Evolutionary conservation across 495 filamentous ascomycete species (phyloP).

Genomic region (Tuber melanosporum): DNA sequence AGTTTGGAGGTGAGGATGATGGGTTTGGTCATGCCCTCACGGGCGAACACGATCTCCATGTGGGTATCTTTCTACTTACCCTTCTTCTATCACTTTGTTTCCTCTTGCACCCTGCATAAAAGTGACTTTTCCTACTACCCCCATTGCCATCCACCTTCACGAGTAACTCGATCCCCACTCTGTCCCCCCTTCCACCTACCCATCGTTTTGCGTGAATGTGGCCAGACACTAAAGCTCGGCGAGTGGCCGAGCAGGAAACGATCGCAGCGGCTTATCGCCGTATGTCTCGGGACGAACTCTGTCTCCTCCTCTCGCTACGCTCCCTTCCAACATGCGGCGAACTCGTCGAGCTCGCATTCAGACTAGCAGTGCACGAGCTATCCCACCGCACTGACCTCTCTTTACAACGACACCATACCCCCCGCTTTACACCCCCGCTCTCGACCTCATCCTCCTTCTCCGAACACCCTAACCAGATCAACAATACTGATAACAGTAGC

Average conservation of each 20-base stretch:
- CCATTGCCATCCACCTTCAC: slow-evolving; percentile 1
- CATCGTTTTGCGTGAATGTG: not conserved
- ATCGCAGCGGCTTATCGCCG: slow-evolving; percentile 34
- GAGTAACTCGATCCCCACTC: slow-evolving; percentile 1
- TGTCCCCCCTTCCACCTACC: not conserved
- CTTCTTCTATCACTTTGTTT: not conserved
- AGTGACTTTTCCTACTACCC: not conserved
- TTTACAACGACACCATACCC: slow-evolving; percentile 19
- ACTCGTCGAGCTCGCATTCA: slow-evolving; percentile 34
- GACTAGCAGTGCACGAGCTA: slow-evolving; percentile 40
- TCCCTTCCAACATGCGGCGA: slow-evolving; percentile 35
- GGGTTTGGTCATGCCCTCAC: slow-evolving; percentile 24
- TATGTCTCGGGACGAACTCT: slow-evolving; percentile 36
- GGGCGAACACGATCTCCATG: slow-evolving; percentile 35
- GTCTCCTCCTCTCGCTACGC: slow-evolving; percentile 38
- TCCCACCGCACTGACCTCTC: slow-evolving; percentile 38
- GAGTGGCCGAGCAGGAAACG: slow-evolving; percentile 24
- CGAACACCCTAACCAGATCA: slow-evolving; percentile 13
- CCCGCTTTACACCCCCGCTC: slow-evolving; percentile 26
- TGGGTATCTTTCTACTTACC: slow-evolving; percentile 2
- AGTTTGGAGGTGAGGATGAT: slow-evolving; percentile 11
- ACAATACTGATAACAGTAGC: slow-evolving; percentile 14
- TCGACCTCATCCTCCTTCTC: slow-evolving; percentile 26
- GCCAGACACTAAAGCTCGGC: not conserved
- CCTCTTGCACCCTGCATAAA: not conserved